Conservation (phyloP, 1,284 basidiomycete species). For the Ceratobasidium sp. region DNA sequence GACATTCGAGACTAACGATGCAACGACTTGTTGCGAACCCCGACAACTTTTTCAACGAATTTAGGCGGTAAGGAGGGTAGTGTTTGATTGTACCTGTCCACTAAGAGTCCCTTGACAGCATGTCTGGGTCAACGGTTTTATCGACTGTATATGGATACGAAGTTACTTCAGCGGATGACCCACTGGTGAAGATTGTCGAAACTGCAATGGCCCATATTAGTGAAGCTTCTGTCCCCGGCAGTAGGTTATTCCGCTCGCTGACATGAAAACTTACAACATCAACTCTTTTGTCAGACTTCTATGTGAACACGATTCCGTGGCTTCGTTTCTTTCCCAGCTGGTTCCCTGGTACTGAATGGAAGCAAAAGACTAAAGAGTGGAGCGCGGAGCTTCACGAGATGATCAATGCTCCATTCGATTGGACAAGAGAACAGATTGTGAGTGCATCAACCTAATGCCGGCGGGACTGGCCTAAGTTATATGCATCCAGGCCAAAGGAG, state of each 20-base stretch:
- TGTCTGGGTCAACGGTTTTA: background rate
- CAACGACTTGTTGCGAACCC: background rate
- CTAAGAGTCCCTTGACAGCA: background rate
- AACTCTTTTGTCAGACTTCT: background rate
- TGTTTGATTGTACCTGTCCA: no score
- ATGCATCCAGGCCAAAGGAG: background rate
- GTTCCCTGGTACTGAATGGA: no score
- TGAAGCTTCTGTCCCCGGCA: background rate
- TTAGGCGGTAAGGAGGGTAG: slow-evolving; percentile 23
- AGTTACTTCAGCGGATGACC: slow-evolving; percentile 31
- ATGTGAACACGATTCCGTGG: no score
- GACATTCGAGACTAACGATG: slow-evolving; percentile 3
- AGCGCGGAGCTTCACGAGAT: slow-evolving; percentile 13
- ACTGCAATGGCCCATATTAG: background rate
- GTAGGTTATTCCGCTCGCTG: background rate
- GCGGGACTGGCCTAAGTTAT: no score
- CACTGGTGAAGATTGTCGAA: slow-evolving; percentile 16
- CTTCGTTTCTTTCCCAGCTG: no score
- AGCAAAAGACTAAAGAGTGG: slow-evolving; percentile 24
- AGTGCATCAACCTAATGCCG: background rate
- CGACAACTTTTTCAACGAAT: background rate
- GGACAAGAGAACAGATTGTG: slow-evolving; percentile 17
- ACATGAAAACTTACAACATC: background rate
- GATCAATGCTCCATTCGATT: slow-evolving; percentile 18
- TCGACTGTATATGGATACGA: slow-evolving; percentile 31